A percentile compares a stretch with the other conserved stretches of the same genome.
Evolutionary conservation across 1,284 basidiomycete species (phyloP).

Genomic region (Amylostereum chailletii): DNA sequence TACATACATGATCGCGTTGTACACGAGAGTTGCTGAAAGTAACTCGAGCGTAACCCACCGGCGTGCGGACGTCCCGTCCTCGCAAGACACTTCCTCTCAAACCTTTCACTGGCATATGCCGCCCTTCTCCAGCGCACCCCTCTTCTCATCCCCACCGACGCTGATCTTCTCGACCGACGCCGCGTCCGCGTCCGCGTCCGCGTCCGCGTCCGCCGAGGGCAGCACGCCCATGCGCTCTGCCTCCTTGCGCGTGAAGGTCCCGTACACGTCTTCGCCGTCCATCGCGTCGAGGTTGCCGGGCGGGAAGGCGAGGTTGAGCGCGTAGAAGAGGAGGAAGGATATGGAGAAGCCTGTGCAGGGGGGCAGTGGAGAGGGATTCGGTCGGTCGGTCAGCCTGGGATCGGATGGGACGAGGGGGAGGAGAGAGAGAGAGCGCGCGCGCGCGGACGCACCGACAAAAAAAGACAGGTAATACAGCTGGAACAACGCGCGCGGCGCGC

Average conservation of each 20-base stretch:
- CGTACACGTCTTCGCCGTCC: constrained; percentile 10
- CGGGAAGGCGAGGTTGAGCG: constrained; percentile 9
- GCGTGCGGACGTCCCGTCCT: too few species aligned
- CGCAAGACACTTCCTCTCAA: too few species aligned
- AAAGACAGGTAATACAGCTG: constrained; percentile 13
- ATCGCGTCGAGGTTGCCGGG: constrained; percentile 3
- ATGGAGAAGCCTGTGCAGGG: constrained; percentile 5
- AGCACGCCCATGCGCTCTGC: neutral
- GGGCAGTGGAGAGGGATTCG: too few species aligned
- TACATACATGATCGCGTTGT: too few species aligned
- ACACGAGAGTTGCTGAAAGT: too few species aligned
- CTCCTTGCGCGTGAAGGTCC: constrained; percentile 9
- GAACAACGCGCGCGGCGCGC: constrained; percentile 8
- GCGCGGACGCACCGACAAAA: constrained; percentile 8
- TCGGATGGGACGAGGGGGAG: neutral
- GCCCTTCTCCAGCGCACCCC: too few species aligned
- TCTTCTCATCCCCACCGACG: too few species aligned
- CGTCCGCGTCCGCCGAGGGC: neutral
- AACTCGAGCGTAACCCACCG: too few species aligned
- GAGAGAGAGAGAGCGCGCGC: neutral
- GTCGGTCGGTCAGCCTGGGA: neutral
- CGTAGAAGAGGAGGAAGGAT: constrained; percentile 7
- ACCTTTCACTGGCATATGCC: too few species aligned
- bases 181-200: too few species aligned
- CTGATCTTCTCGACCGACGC: too few species aligned